Evolutionary conservation across 2,329 filamentous ascomycete genomes (phyloP), one percentile per base, ranked within the genome.

Genomic region (Apiospora kogelbergensis): DNA sequence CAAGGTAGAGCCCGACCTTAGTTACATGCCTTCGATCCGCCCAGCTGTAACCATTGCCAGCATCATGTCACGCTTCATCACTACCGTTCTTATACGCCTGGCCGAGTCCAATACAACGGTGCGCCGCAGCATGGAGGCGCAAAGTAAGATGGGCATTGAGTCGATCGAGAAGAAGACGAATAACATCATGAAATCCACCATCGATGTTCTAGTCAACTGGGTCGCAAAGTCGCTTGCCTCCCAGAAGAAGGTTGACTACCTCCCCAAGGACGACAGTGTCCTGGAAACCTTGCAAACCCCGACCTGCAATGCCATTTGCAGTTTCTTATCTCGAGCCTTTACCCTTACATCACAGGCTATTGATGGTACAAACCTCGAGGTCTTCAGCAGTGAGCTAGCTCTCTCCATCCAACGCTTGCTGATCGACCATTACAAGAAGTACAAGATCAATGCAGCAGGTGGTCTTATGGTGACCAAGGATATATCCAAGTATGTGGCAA

Each of bases 391-490:
- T 70, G 95, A 98, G 81, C 88, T 98, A 26, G 95, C 93, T 1
- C 83, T 95, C 17, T 91, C 91, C 11, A 85, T 97, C 44, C 90
- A 95, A 73, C 83, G 87, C 65, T 87, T 97, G 11, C 87, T 99
- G 5, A 90, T 99, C 71, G 93, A 96, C 71, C 96, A 99, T 81
- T 93, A 98, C 82, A 96, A 97, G 77, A 94, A 93, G 76, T 99
- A 97, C 82, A 90, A 91, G 70, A 94, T 99, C 73, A 97, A 94
- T 74, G 93, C 95, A 48, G 95, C 95, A 0, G 96, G 96, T 71
- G 96, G 94, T 2, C 88, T 99, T 63, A 96, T 98, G 88, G 93
- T 98, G 33, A 95, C 92, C 44, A 97, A 98, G 82, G 96, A 99
- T 78, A 95, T 98, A 79, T 93, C 94, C 44, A 94, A 94, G 78